Percentiles rank a stretch among this genome's conserved stretches.
phyloP scores from a whole-genome alignment of 345 rosid genomes.

The Camelina sativa region DNA sequence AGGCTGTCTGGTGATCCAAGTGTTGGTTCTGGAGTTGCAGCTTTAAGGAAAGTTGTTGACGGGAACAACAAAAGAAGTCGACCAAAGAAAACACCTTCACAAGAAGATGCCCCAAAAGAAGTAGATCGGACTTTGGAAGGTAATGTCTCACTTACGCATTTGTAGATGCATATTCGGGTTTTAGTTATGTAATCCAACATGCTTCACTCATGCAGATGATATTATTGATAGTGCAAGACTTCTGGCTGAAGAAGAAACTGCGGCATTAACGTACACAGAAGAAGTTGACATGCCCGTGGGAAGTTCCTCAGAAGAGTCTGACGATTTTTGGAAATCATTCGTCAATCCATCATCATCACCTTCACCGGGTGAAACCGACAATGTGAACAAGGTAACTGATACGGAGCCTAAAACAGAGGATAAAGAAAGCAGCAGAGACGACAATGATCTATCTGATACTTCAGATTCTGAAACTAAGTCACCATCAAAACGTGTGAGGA shows the following conservation, averaged over 20 bases:
- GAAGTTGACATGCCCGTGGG: conserved; percentile 38
- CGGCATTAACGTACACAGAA: conserved; percentile 47
- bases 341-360: conserved; percentile 52
- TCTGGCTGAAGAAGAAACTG: conserved; percentile 55
- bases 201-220: conserved; percentile 50
- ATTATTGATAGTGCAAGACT: conserved; percentile 48
- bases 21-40: conserved; percentile 60
- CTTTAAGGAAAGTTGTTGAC: conserved; percentile 58
- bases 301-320: conserved; percentile 46
- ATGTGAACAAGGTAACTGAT: conserved; percentile 30
- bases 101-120: conserved; percentile 39
- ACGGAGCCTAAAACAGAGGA: conserved; percentile 43
- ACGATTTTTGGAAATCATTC: conserved; percentile 72
- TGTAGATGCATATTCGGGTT: background rate
- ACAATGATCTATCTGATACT: conserved; percentile 47
- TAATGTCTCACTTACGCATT: conserved; percentile 22
- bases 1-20: conserved; percentile 67
- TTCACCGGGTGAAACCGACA: conserved; percentile 46
- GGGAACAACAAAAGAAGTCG: conserved; percentile 49
- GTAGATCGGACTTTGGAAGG: conserved; percentile 49
- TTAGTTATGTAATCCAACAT: conserved; percentile 8
- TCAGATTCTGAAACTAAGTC: conserved; percentile 51
- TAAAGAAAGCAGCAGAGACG: conserved; percentile 47
- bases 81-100: conserved; percentile 43
- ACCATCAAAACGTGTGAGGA: conserved; percentile 54